Evolutionary conservation across 2,329 filamentous ascomycete species (phyloP), one percentile per base, ranked within the genome.

Genomic region (Purpureocillium lavendulum): DNA sequence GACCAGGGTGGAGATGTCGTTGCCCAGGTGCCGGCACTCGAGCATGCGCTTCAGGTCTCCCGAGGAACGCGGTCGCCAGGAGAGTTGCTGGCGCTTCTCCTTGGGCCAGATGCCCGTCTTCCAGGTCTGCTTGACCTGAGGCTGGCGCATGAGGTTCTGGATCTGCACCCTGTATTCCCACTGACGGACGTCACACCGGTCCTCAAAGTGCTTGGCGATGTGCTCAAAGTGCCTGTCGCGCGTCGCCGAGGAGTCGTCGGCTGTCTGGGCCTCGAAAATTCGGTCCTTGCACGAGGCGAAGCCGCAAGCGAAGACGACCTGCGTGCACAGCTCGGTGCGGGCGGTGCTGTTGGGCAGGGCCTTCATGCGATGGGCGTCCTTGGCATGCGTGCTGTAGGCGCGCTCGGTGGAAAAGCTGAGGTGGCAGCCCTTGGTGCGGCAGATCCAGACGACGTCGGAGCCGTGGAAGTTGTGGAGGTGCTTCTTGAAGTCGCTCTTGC

Each of bases 401-500:
- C 62, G 58, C 44, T 69, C 66, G 16, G 65, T 67, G 40, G 66
- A 64, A 33, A 68, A 68, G 4, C 62, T 60, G n/a, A 66, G 50
- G 33, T 60, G 55, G 48, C 65, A 69, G 18, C 55, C 58, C 43
- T 58, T 59, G 30, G 61, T 64, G 34, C 59, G 64, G 52, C 65
- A 69, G 15, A 65, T 52, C 66, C 65, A 69, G 30, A 60, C 55
- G 29, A 61, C 56, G 45, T 68, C 63, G 35, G 60, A 56, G 30
- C 63, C 62, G 46, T 69, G 66, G 45, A 68, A 69, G 50, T 66
- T 66, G 54, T 67, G 63, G n/a, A 69, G 52, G 45, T 69, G 65
- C 55, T 69, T 68, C 57, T 69, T 69, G 49, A 69, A 67, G 46
- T 69, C 65, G 48, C 63, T 67, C 53, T 68, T 69, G 42, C 65